Evolutionary conservation across 345 rosid species (phyloP).

Genomic region (Eucalyptus decipiens): DNA sequence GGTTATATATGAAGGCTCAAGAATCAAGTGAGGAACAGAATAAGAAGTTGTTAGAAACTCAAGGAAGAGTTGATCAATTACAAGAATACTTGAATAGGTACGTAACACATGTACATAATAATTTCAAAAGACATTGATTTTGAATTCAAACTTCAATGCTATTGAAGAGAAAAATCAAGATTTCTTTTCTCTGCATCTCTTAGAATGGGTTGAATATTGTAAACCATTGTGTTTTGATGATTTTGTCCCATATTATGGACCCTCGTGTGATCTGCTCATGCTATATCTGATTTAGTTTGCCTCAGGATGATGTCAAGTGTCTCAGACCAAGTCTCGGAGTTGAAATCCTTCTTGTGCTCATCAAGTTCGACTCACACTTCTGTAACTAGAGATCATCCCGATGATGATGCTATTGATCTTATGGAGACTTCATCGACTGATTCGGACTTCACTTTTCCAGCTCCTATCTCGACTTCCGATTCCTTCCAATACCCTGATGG

Average conservation of each 20-base stretch:
- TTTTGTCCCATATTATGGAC: neutral
- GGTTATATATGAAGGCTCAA: constrained; percentile 45
- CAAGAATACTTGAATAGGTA: constrained; percentile 84
- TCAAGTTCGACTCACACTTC: constrained; percentile 35
- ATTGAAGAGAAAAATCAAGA: neutral
- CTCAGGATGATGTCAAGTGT: constrained; percentile 79
- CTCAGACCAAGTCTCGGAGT: constrained; percentile 83
- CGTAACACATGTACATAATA: neutral
- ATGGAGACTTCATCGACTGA: constrained; percentile 59
- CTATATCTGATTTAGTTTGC: constrained; percentile 59
- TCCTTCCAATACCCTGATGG: constrained; percentile 6
- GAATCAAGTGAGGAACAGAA: constrained; percentile 58
- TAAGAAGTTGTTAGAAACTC: constrained; percentile 65
- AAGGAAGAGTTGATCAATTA: constrained; percentile 60
- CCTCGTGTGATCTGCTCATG: constrained; percentile 27
- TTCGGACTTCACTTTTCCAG: constrained; percentile 58
- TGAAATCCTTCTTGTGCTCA: constrained; percentile 48
- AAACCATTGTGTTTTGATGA: neutral
- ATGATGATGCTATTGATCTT: constrained; percentile 33
- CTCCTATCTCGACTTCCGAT: constrained; percentile 25
- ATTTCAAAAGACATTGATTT: neutral
- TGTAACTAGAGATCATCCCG: constrained; percentile 22
- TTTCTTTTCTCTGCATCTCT: neutral
- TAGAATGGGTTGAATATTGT: neutral
- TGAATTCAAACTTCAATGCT: neutral